Percentiles rank a stretch among this genome's conserved stretches.
phyloP scores from a whole-genome alignment of 371 early-diverging fungal species.

The Mortierella sp. region DNA sequence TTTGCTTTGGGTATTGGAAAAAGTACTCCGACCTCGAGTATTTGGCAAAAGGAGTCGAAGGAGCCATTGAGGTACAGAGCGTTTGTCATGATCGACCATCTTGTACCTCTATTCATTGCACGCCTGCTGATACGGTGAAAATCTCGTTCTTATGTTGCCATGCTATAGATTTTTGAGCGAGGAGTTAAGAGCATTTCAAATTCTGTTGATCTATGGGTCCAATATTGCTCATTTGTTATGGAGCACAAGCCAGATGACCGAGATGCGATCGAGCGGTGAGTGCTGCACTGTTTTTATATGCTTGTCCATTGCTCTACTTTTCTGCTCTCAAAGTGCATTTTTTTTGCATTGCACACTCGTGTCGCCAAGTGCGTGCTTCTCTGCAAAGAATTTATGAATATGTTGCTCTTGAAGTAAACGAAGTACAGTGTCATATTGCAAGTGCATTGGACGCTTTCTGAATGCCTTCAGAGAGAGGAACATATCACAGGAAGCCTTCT shows the following conservation, averaged over 20 bases:
- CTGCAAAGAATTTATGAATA: constrained; percentile 1
- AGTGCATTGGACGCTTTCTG: not conserved
- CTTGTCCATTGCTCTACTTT: constrained; percentile 13
- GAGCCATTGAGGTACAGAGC: constrained; percentile 66
- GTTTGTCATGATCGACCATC: not conserved
- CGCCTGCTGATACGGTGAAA: not conserved
- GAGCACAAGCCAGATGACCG: constrained; percentile 60
- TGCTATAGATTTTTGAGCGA: constrained; percentile 70
- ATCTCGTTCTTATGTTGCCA: not conserved
- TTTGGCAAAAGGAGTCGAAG: constrained; percentile 62
- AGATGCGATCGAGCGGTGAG: constrained; percentile 70
- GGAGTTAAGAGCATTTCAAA: constrained; percentile 74
- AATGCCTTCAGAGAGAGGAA: not conserved
- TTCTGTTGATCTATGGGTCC: constrained; percentile 79
- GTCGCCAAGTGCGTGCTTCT: constrained; percentile 1
- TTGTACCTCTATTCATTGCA: not conserved
- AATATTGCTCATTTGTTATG: constrained; percentile 71
- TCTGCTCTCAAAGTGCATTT: not conserved
- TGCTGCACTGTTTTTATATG: constrained; percentile 20
- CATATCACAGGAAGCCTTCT: not conserved
- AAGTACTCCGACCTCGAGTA: constrained; percentile 77
- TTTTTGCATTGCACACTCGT: not conserved
- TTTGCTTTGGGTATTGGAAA: constrained; percentile 84
- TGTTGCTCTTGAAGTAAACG: constrained; percentile 10
- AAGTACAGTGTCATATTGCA: constrained; percentile 1